Evolutionary conservation across 2,329 filamentous ascomycete genomes (phyloP).

Genomic region (Bipolaris sorokiniana): DNA sequence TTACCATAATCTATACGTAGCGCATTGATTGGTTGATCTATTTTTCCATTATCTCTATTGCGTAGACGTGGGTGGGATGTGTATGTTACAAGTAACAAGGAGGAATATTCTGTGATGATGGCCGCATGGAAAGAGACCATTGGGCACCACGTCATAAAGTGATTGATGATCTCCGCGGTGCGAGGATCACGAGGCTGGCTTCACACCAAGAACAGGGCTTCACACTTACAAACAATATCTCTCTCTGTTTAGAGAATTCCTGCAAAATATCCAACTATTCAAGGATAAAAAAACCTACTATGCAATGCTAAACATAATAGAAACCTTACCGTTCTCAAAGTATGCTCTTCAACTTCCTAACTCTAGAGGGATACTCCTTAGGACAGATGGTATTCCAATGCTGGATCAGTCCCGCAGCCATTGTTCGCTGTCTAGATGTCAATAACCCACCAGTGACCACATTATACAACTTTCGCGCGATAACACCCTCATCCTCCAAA

Average conservation of each 20-base stretch:
- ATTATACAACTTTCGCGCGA: constrained; percentile 6
- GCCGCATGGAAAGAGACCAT: too few species aligned
- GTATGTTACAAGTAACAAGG: too few species aligned
- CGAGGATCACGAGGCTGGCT: too few species aligned
- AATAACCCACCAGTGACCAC: background rate
- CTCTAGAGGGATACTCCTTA: background rate
- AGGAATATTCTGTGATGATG: too few species aligned
- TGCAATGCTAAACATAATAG: background rate
- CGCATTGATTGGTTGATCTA: background rate
- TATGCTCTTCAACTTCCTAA: too few species aligned
- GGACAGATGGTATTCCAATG: constrained; percentile 3
- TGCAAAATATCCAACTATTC: background rate
- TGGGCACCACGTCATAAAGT: too few species aligned
- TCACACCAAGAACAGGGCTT: background rate
- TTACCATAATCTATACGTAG: background rate
- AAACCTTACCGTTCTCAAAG: background rate
- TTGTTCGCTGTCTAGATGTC: background rate
- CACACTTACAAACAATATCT: background rate
- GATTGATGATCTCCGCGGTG: too few species aligned
- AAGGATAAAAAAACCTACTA: background rate
- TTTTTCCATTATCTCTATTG: too few species aligned
- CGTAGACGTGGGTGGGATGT: too few species aligned
- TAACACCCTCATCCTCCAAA: background rate
- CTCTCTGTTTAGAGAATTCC: background rate
- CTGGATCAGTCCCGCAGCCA: background rate